Conservation (phyloP, 1,139 yeast genomes). For the Taphrina wiesneri region DNA sequence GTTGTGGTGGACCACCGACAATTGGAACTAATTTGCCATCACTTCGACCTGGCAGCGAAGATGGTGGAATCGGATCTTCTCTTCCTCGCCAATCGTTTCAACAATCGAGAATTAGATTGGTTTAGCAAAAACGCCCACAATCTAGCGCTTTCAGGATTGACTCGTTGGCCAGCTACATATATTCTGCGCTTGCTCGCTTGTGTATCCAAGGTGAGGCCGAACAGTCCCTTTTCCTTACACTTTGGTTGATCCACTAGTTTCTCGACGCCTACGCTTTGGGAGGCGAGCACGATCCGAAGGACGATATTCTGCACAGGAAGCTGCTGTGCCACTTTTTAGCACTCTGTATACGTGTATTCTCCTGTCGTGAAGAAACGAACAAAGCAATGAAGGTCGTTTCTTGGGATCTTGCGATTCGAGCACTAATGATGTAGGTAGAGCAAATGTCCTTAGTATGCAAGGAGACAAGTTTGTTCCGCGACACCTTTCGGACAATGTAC, state of each 20-base stretch:
- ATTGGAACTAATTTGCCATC: slow-evolving; percentile 31
- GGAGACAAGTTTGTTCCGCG: background rate
- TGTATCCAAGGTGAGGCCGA: background rate
- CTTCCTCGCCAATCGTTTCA: slow-evolving; percentile 26
- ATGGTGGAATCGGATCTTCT: background rate
- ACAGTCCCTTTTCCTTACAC: background rate
- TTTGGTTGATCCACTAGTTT: background rate
- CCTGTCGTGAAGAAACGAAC: background rate
- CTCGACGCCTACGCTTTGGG: background rate
- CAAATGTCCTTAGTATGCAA: background rate
- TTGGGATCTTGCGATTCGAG: too few species aligned
- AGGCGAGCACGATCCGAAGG: background rate
- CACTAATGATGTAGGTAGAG: background rate
- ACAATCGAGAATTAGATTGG: slow-evolving; percentile 37
- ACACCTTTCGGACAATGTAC: background rate
- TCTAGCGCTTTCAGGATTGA: slow-evolving; percentile 31
- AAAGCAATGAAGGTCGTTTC: background rate
- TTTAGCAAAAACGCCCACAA: slow-evolving; percentile 38
- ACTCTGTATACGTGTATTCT: background rate
- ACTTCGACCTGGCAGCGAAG: slow-evolving; percentile 35
- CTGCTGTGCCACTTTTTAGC: background rate
- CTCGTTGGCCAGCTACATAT: background rate
- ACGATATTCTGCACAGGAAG: background rate
- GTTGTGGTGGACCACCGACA: background rate
- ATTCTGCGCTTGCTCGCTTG: background rate